These are phyloP conservation scores for Suillus variegatus DNA, from an alignment of 768 basidiomycete species.

Conservation along the genomic window DNA sequence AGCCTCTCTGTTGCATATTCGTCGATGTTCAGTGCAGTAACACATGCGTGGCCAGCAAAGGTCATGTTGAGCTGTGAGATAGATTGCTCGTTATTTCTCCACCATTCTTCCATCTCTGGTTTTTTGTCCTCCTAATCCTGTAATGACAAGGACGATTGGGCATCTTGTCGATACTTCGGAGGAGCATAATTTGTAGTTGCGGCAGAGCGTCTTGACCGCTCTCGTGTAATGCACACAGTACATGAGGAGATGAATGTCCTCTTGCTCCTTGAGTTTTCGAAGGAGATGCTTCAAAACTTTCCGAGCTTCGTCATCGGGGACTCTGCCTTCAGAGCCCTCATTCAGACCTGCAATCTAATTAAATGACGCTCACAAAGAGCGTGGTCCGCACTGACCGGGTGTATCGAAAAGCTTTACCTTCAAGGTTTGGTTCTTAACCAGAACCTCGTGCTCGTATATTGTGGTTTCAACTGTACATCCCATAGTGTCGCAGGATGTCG, in stretches of 20 bases:
- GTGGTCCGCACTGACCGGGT: constrained; percentile 20
- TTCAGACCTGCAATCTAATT: constrained; percentile 27
- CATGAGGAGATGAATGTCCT: constrained; percentile 26
- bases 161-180: too few species aligned
- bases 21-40: constrained; percentile 22
- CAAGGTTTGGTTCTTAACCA: constrained; percentile 3
- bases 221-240: constrained; percentile 29
- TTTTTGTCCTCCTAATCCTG: constrained; percentile 35
- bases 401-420: constrained; percentile 35
- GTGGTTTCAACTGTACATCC: constrained; percentile 38
- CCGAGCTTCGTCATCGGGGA: constrained; percentile 27
- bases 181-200: constrained; percentile 25
- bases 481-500: constrained; percentile 30
- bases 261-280: constrained; percentile 25
- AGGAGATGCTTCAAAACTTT: constrained; percentile 32
- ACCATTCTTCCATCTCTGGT: constrained; percentile 40
- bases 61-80: constrained; percentile 34
- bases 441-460: constrained; percentile 26
- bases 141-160: constrained; percentile 26
- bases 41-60: constrained; percentile 39
- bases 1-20: too few species aligned
- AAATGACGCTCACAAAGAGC: neutral
- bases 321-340: constrained; percentile 31
- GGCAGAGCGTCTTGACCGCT: constrained; percentile 29
- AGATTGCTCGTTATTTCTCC: constrained; percentile 30